Evolutionary conservation across 768 basidiomycete genomes (phyloP).

Genomic region (Russula griseocarnosa): DNA sequence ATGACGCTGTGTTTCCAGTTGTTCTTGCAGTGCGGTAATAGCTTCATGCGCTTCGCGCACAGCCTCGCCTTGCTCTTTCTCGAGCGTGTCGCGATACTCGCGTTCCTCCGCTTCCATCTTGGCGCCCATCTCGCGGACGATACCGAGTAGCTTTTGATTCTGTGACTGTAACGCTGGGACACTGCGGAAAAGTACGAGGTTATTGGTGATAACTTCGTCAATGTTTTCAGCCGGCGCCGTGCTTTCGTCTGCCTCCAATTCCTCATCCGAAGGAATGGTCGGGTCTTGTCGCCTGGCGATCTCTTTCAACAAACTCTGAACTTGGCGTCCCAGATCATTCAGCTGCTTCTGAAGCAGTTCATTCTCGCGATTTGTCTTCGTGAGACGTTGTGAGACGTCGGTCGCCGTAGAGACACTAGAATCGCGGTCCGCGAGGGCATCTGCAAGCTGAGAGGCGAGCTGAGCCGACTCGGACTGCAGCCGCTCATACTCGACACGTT

Average conservation of each 20-base stretch:
- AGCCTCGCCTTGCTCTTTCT: constrained; percentile 71
- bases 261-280: constrained; percentile 70
- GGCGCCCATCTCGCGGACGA: constrained; percentile 78
- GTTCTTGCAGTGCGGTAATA: constrained; percentile 73
- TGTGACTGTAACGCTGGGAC: constrained; percentile 81
- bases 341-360: constrained; percentile 26
- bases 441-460: constrained; percentile 73
- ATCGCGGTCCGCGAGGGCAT: constrained; percentile 75
- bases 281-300: constrained; percentile 84
- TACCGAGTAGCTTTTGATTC: constrained; percentile 83
- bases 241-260: constrained; percentile 45
- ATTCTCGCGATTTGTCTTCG: constrained; percentile 28
- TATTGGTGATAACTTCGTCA: constrained; percentile 79
- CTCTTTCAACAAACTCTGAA: constrained; percentile 74
- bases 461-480: constrained; percentile 74
- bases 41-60: constrained; percentile 85
- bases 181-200: constrained; percentile 82
- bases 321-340: constrained; percentile 47
- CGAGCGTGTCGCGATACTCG: constrained; percentile 65
- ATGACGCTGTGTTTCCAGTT: constrained; percentile 76
- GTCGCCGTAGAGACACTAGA: constrained; percentile 49
- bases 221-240: constrained; percentile 51
- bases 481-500: constrained; percentile 84
- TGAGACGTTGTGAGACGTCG: constrained; percentile 42
- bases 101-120: constrained; percentile 84